Evolutionary conservation across 2,329 filamentous ascomycete species (phyloP).

Genomic region (Fusarium sp.): DNA sequence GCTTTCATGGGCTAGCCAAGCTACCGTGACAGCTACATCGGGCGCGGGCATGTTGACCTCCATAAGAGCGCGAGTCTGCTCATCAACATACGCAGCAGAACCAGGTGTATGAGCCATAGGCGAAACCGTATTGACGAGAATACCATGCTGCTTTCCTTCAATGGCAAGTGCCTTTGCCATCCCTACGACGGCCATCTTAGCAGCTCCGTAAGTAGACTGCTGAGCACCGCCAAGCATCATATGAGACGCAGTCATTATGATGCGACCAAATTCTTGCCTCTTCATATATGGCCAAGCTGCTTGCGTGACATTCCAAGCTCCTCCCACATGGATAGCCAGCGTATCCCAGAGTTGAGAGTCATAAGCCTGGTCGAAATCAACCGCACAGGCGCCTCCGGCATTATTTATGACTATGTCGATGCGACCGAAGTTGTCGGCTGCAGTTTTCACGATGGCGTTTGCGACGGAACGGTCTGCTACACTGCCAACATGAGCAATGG

Average conservation of each 20-base stretch:
- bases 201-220: background rate
- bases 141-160: background rate
- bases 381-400: background rate
- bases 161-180: background rate
- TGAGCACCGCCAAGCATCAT: background rate
- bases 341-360: background rate
- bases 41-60: background rate
- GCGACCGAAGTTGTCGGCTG: background rate
- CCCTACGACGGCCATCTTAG: background rate
- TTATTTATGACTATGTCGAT: slow-evolving; percentile 1
- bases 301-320: background rate
- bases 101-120: background rate
- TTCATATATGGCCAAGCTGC: background rate
- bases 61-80: background rate
- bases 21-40: background rate
- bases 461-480: background rate
- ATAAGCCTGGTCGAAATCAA: background rate
- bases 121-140: background rate
- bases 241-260: background rate
- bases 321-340: background rate
- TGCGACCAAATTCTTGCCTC: background rate
- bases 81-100: background rate
- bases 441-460: background rate
- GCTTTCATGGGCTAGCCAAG: background rate
- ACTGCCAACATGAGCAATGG: background rate